Evolutionary conservation across 2,329 filamentous ascomycete species (phyloP), one percentile per base, ranked within the genome.

Genomic region (Alternaria novae-zelandiae): DNA sequence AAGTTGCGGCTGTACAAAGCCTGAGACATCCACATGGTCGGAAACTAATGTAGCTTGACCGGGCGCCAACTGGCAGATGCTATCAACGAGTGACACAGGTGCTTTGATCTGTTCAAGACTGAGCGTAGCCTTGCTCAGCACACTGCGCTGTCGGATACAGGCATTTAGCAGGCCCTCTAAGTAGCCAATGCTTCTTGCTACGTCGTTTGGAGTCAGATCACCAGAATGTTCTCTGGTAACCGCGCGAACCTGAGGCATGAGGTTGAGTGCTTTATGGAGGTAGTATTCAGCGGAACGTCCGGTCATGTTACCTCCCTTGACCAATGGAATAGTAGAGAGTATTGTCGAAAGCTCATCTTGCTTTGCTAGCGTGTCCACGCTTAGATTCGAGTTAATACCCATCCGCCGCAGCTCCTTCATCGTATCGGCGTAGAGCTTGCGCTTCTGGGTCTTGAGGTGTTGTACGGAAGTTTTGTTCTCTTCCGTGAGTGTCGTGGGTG

Each of bases 391-490:
- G 71, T 90, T 91, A 71, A 99, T 88, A 5, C 96, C 96, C 95
- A 99, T 98, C 61, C 90, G 88, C 36, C 93, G 89, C 26, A 97
- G 83, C 21, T 90, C 88, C 74, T 92, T 94, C 67, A 99, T 83
- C 0, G 92, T 94, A 70, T 98, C 95, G 1, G 93, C 92, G 72
- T 97, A 96, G 13, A 98, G 86, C 71, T 94, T 94, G 46, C 93
- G 89, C 82, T 99, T 99, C 72, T 93, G 88, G 3, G 89, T 89
- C 83, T 97, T 98, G 70, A 98, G 88, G 78, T 97, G 93, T 79
- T 96, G 94, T 64, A 97, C 88, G 15, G 87, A 79, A 11, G 90
- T 87, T 76, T 94, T 95, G 79, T 96, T 97, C 46, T 97, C 94
- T 25, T 97, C 92, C 0, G 88, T 97, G 49, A 97, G 82, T n/a